Conservation (phyloP, 2,329 filamentous ascomycete species). For the Botrytis pseudocinerea region DNA sequence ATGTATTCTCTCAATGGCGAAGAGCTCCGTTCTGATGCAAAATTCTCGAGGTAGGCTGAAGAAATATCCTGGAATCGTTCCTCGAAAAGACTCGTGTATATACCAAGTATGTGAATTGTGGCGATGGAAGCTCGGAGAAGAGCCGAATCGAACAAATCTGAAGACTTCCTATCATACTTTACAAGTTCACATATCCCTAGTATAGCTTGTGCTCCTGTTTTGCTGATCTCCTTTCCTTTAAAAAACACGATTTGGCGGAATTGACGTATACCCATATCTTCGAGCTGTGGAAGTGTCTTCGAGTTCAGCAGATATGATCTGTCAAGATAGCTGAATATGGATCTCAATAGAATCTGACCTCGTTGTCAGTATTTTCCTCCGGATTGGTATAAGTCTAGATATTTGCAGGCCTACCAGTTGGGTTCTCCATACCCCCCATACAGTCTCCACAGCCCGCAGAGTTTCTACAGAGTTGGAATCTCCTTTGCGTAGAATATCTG, state of each 20-base stretch:
- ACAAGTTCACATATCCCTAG: constrained; percentile 75
- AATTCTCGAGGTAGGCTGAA: constrained; percentile 65
- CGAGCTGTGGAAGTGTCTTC: constrained; percentile 68
- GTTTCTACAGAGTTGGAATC: constrained; percentile 61
- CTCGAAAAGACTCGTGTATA: constrained; percentile 81
- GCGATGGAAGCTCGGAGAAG: constrained; percentile 75
- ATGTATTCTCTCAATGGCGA: constrained; percentile 74
- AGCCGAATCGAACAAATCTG: constrained; percentile 57
- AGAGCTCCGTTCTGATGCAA: constrained; percentile 65
- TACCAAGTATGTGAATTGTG: constrained; percentile 81
- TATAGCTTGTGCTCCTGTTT: constrained; percentile 45
- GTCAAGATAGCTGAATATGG: constrained; percentile 92
- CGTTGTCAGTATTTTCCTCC: constrained; percentile 22
- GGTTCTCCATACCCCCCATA: constrained; percentile 77
- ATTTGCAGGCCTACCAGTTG: constrained; percentile 62
- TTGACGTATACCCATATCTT: constrained; percentile 75
- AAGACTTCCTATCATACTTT: constrained; percentile 64
- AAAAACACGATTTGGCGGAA: constrained; percentile 64
- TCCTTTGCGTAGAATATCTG: constrained; percentile 50
- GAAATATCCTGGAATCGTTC: constrained; percentile 69
- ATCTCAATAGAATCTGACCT: constrained; percentile 70
- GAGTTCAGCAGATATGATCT: constrained; percentile 81
- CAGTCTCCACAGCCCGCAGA: constrained; percentile 54
- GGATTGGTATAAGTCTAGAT: background rate
- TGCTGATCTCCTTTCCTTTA: constrained; percentile 38